Evolutionary conservation across 768 basidiomycete species (phyloP).

Genomic region (Filobasidium wieringae): DNA sequence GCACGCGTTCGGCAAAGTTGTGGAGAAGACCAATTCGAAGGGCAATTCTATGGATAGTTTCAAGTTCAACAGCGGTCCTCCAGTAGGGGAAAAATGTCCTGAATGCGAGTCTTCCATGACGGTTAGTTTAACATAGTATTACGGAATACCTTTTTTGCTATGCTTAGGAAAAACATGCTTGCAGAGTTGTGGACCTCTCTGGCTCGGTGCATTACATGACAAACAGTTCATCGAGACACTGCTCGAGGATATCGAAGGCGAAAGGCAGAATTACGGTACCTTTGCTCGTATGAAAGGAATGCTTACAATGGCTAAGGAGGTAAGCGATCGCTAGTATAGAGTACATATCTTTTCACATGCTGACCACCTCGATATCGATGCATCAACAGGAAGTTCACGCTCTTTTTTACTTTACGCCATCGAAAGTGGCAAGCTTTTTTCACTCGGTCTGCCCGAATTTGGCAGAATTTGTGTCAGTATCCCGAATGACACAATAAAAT

Average conservation of each 20-base stretch:
- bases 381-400: slow-evolving; percentile 53
- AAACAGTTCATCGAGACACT: slow-evolving; percentile 60
- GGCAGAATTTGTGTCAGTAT: slow-evolving; percentile 59
- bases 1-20: slow-evolving; percentile 69
- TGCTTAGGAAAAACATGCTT: no score
- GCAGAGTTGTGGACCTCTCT: slow-evolving; percentile 90
- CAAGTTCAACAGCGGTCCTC: slow-evolving; percentile 56
- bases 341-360: background rate
- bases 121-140: background rate
- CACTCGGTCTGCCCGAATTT: slow-evolving; percentile 67
- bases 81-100: slow-evolving; percentile 46
- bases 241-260: slow-evolving; percentile 56
- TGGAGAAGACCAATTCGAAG: slow-evolving; percentile 50
- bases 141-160: no score
- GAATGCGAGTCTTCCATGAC: background rate
- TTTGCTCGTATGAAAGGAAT: slow-evolving; percentile 82
- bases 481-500: background rate
- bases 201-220: slow-evolving; percentile 81
- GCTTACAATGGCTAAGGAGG: slow-evolving; percentile 81
- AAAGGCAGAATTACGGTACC: slow-evolving; percentile 62
- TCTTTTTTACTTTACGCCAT: slow-evolving; percentile 79
- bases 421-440: slow-evolving; percentile 65
- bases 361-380: background rate
- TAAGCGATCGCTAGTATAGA: slow-evolving; percentile 23
- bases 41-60: slow-evolving; percentile 49